Evolutionary conservation across 495 filamentous ascomycete genomes (phyloP).

Genomic region (Penicillium maclennaniae): DNA sequence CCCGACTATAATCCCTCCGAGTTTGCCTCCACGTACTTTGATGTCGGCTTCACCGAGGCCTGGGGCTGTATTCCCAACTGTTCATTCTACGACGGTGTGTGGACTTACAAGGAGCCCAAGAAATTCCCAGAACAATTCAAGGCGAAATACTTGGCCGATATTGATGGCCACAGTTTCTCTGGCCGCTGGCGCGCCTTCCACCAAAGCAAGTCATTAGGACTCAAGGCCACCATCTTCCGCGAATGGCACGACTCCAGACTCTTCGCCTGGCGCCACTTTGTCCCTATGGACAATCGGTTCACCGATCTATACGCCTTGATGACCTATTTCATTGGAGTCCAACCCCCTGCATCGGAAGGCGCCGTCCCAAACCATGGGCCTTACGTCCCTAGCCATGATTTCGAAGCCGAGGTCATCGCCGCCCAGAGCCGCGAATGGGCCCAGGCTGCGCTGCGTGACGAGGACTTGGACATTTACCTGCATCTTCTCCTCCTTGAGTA

Average conservation of each 20-base stretch:
- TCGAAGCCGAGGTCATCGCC: conserved; percentile 59
- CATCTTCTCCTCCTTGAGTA: conserved; percentile 69
- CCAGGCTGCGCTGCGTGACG: conserved; percentile 59
- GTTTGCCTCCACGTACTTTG: conserved; percentile 35
- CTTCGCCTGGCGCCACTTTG: conserved; percentile 68
- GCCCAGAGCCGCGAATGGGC: conserved; percentile 63
- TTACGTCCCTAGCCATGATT: conserved; percentile 47
- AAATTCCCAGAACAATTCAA: conserved; percentile 51
- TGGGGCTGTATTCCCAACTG: conserved; percentile 42
- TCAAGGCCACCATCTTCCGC: conserved; percentile 71
- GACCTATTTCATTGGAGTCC: conserved; percentile 69
- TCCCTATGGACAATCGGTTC: conserved; percentile 83
- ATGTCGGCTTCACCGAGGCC: conserved; percentile 40
- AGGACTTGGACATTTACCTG: conserved; percentile 72
- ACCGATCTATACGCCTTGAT: conserved; percentile 72
- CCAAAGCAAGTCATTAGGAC: conserved; percentile 56
- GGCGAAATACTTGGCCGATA: conserved; percentile 60
- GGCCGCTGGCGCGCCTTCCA: conserved; percentile 69
- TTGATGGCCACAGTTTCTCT: conserved; percentile 71
- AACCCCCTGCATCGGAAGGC: conserved; percentile 17
- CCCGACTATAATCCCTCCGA: conserved; percentile 25
- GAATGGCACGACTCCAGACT: conserved; percentile 74
- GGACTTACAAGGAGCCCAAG: conserved; percentile 24
- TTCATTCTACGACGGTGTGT: conserved; percentile 34
- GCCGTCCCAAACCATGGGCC: not conserved